These are phyloP conservation scores for Cytospora piceae DNA, from an alignment of 2,329 filamentous ascomycete species.

Conservation along the genomic window DNA sequence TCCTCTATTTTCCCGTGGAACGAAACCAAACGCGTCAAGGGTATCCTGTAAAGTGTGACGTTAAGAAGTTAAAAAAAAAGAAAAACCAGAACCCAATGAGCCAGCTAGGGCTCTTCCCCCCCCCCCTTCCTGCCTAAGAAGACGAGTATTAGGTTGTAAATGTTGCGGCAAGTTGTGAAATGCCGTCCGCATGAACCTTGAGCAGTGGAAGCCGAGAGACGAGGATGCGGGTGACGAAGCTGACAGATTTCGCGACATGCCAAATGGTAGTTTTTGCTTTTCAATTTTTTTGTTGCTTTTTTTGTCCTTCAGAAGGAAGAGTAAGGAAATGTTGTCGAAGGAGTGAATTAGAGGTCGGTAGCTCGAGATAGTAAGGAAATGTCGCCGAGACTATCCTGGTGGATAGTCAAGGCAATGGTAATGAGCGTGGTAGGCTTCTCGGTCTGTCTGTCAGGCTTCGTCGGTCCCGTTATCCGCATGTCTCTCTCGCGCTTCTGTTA, in stretches of 20 bases:
- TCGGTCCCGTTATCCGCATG: slow-evolving; percentile 7
- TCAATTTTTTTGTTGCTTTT: slow-evolving; percentile 22
- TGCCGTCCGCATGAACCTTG: background rate
- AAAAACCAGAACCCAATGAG: slow-evolving; percentile 2
- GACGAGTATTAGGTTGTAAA: background rate
- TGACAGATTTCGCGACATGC: slow-evolving; percentile 26
- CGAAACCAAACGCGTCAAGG: slow-evolving; percentile 31
- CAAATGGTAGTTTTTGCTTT: slow-evolving; percentile 24
- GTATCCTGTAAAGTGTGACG: slow-evolving; percentile 28
- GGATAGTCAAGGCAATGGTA: slow-evolving; percentile 21
- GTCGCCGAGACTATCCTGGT: slow-evolving; percentile 30
- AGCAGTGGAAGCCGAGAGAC: slow-evolving; percentile 8
- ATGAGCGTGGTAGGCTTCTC: slow-evolving; percentile 29
- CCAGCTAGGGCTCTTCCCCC: slow-evolving; percentile 2
- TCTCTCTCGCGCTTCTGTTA: slow-evolving; percentile 9
- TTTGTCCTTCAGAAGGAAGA: slow-evolving; percentile 18
- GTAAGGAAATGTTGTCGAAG: slow-evolving; percentile 32
- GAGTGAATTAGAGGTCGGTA: slow-evolving; percentile 39
- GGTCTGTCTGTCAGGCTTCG: slow-evolving; percentile 23
- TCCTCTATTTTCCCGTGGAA: slow-evolving; percentile 22
- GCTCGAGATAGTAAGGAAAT: slow-evolving; percentile 28
- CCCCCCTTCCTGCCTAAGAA: background rate
- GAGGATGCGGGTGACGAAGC: slow-evolving; percentile 4
- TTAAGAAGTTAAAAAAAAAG: slow-evolving; percentile 10
- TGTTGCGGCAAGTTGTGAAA: background rate